Evolutionary conservation across 495 filamentous ascomycete genomes (phyloP), one percentile per base, ranked within the genome.

Genomic region (Cercophora samala): DNA sequence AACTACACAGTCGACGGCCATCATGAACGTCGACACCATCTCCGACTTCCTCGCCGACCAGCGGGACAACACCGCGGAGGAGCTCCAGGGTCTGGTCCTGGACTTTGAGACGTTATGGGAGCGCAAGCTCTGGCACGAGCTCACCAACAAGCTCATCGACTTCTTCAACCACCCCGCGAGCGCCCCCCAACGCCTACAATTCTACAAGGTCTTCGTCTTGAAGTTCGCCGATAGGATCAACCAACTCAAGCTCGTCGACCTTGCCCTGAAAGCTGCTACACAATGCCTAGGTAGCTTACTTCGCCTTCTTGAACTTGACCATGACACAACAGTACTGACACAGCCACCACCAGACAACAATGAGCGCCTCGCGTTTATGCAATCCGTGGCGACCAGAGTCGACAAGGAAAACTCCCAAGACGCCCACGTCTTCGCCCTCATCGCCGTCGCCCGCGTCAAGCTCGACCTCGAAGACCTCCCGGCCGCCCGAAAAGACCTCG

Each of bases 201-300:
- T 98, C 77, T 99, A 93, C 84, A 91, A 94, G 78, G 89, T 86
- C 73, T 99, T 99, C 83, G 90, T 99, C 77, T 86, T 93, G 76
- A 94, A 90, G 79, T 99, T 99, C 75, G 90, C 92, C 65, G 92
- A 96, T 71, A 97, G 95, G 85, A 97, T 98, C 84, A 99, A 98
- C 82, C 93, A 97, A 81, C 87, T 98, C 55, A 97, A 97, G 84
- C 90, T 98, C 64, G 96, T 98, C 69, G 86, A 88, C 66, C 81
- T 99, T 63, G 96, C 93, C 5, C 83, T 98, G 75, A 88, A 89
- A 77, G 90, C 95, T 25, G 91, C 92, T 56, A 86, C 89, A 69
- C 90, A 97, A 84, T 97, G 91, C 80, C 86, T 82, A 85, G 91
- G 95, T 97, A 72, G 32, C 64, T 19, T 42, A 3, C 54, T 25